A percentile compares a stretch with the other conserved stretches of the same genome.
phyloP scores from a whole-genome alignment of 495 filamentous ascomycete genomes.

The Trichoderma parareesei region DNA sequence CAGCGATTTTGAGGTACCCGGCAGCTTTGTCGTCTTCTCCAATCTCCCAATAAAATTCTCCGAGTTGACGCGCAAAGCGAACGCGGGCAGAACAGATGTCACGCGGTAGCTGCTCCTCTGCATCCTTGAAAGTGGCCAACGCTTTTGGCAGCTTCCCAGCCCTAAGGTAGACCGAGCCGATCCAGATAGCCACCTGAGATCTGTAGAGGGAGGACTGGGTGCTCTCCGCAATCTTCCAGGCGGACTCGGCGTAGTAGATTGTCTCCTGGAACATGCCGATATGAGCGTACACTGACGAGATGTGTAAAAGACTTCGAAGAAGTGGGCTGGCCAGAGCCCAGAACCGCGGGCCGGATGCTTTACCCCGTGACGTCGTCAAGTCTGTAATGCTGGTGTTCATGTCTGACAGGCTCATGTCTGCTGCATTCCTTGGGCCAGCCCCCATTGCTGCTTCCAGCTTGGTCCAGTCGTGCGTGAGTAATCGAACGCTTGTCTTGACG shows the following conservation, averaged over 20 bases:
- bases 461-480: constrained; percentile 63
- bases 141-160: constrained; percentile 56
- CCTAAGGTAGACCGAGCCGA: constrained; percentile 57
- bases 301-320: constrained; percentile 57
- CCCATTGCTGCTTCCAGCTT: constrained; percentile 46
- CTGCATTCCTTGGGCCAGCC: constrained; percentile 22
- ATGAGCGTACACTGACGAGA: constrained; percentile 69
- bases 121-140: constrained; percentile 42
- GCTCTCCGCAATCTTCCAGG: constrained; percentile 65
- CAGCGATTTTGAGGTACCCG: constrained; percentile 25
- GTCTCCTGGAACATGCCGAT: constrained; percentile 84
- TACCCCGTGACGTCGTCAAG: constrained; percentile 16
- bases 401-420: constrained; percentile 29
- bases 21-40: constrained; percentile 32
- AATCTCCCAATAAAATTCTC: constrained; percentile 34
- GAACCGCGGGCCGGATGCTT: constrained; percentile 52
- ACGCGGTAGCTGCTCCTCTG: constrained; percentile 1
- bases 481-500: constrained; percentile 56
- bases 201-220: constrained; percentile 53
- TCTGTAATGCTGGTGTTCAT: constrained; percentile 22
- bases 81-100: constrained; percentile 6
- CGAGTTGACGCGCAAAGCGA: constrained; percentile 31
- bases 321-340: constrained; percentile 73
- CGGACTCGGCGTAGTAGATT: constrained; percentile 81
- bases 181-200: constrained; percentile 45